Conservation (phyloP, 768 basidiomycete genomes). For the Psilocybe subaeruginosa region DNA sequence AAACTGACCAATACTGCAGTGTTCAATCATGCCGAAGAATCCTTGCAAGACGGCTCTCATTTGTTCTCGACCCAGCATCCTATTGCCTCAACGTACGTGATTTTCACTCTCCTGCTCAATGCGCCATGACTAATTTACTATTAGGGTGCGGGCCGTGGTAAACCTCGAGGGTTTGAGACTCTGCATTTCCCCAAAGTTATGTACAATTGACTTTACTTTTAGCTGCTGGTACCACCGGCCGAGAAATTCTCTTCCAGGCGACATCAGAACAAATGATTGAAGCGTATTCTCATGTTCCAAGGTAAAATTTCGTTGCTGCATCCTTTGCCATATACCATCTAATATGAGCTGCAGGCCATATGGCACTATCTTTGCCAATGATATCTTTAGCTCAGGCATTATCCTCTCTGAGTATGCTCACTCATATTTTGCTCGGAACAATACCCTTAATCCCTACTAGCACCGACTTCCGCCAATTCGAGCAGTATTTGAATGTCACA, state of each 20-base stretch:
- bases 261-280: constrained; percentile 94
- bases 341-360: constrained; percentile 58
- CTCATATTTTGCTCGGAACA: not conserved
- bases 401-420: constrained; percentile 80
- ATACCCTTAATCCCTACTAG: constrained; percentile 37
- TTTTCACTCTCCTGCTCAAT: not conserved
- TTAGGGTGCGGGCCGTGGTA: constrained; percentile 80
- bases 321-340: not conserved
- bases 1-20: constrained; percentile 46
- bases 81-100: constrained; percentile 63
- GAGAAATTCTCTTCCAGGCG: constrained; percentile 93
- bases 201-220: constrained; percentile 1
- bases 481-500: constrained; percentile 85
- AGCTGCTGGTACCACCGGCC: constrained; percentile 89
- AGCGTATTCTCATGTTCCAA: constrained; percentile 84
- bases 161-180: constrained; percentile 78
- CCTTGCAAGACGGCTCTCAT: constrained; percentile 93
- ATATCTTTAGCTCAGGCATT: constrained; percentile 91
- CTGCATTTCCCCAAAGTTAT: not conserved
- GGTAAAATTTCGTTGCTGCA: constrained; percentile 41
- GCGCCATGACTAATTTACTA: not conserved
- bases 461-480: constrained; percentile 96
- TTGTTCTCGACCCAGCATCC: constrained; percentile 91
- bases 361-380: constrained; percentile 88
- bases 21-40: constrained; percentile 96